Base-by-base conservation (phyloP, 768 basidiomycete species). In the Lactarius deliciosus region DNA sequence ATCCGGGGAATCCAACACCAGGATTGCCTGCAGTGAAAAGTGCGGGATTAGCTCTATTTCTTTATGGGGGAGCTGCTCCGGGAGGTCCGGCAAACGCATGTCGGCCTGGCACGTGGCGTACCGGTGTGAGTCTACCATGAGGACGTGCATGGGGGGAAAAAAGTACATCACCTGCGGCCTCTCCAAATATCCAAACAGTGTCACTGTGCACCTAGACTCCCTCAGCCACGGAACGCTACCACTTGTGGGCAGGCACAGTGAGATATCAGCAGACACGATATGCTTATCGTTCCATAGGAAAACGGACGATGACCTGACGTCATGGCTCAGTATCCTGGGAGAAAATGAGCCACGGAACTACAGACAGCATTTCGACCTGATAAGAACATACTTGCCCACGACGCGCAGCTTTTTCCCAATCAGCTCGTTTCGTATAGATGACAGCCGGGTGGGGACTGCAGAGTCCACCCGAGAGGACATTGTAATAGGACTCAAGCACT, bases 321-420 rank as follows among this genome's bases (percentile, higher is more conserved):
- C 70, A 66, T 69, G 65, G 40, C 32, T 54, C 20, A 71, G 55
- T 38, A 71, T 61, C 60, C 70, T 71, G 63, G 60, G 38, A 55
- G 11, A 41, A 47, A 41, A 5, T 36, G 34, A 60, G 58, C 50
- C 34, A 34, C 50, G 25, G 38, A 62, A 22, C 9, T 32, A 47
- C 40, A 28, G 57, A 25, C 50, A 50, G 47, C 22, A 32, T 36
- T 38, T 36, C 15, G 22, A 20, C 61, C 61, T 6, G 36, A 50
- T 43, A 15, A 45, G 56, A 55, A 65, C 68, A 47, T 63, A 71
- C 70, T 64, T 69, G 54, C 70, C 70, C 45, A 64, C 64, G 28
- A 71, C 64, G 41, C 70, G 70, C 20, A 71, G n/a, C 43, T 71
- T 71, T 54, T 68, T 69, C 34, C 65, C 65, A 56, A 71, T 64